Conservation (phyloP, 2,329 filamentous ascomycete species). For the Magnaporthiopsis rhizophila region DNA sequence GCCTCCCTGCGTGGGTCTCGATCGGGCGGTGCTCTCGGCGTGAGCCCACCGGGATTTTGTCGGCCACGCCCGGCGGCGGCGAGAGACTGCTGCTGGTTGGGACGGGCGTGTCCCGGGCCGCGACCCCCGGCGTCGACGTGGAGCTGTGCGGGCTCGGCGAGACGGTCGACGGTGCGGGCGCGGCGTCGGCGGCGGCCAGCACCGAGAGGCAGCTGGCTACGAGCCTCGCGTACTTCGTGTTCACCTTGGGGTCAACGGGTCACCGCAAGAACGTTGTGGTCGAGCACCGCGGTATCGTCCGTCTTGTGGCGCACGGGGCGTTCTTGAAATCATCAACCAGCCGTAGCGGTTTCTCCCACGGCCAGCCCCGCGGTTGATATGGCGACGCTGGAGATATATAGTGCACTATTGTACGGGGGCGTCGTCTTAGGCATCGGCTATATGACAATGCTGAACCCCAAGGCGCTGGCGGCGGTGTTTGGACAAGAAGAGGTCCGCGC, state of each 20-base stretch:
- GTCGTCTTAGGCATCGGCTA: neutral
- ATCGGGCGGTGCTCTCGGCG: constrained; percentile 35
- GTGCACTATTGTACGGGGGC: neutral
- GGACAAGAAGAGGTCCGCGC: neutral
- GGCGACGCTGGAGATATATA: neutral
- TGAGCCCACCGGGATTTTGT: neutral
- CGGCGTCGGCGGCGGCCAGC: neutral
- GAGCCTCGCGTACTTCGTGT: neutral
- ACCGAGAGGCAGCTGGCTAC: neutral
- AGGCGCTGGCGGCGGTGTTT: neutral
- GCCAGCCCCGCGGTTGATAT: neutral
- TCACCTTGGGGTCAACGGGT: neutral
- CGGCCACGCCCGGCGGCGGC: neutral
- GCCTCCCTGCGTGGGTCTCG: constrained; percentile 50
- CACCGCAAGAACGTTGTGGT: neutral
- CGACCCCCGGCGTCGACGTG: neutral
- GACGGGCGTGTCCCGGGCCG: too few species aligned
- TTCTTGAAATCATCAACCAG: neutral
- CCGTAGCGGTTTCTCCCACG: neutral
- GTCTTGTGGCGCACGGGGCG: neutral
- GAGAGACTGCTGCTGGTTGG: too few species aligned
- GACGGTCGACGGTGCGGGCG: neutral
- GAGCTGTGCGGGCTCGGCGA: neutral
- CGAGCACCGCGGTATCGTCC: neutral
- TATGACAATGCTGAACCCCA: neutral